Conservation (phyloP, 306 rosid genomes). For the Cucumis cinereus region DNA sequence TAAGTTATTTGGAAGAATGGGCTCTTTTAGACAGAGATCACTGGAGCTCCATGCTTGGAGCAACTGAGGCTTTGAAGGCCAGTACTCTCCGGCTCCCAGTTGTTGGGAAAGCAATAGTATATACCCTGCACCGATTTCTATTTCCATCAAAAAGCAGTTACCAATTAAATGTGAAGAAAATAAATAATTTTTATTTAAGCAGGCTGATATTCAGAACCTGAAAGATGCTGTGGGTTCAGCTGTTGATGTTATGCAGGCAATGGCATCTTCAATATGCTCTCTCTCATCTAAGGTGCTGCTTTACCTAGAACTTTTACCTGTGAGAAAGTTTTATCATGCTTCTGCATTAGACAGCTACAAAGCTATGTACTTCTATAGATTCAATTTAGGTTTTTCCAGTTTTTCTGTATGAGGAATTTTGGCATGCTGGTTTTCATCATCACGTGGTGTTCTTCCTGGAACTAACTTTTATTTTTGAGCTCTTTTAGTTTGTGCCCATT, state of each 20-base stretch:
- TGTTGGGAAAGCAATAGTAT: constrained; percentile 74
- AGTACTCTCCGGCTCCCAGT: constrained; percentile 96
- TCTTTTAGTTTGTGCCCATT: neutral
- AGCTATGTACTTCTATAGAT: neutral
- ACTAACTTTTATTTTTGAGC: neutral
- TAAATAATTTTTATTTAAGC: constrained; percentile 8
- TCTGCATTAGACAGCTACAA: neutral
- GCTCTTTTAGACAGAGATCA: constrained; percentile 84
- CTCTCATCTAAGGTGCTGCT: constrained; percentile 68
- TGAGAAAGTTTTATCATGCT: neutral
- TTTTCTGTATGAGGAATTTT: neutral
- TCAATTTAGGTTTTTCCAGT: neutral
- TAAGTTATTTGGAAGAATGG: constrained; percentile 86
- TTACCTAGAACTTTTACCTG: neutral
- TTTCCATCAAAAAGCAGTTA: neutral
- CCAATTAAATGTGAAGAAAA: neutral
- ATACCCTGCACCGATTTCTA: constrained; percentile 14
- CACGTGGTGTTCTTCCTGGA: neutral
- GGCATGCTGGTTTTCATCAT: neutral
- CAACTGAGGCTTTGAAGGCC: constrained; percentile 95
- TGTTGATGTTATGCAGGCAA: constrained; percentile 89
- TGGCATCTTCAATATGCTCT: constrained; percentile 79
- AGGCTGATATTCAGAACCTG: constrained; percentile 87
- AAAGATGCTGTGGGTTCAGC: constrained; percentile 93
- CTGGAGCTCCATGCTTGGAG: constrained; percentile 85